Conservation (phyloP, 2,329 filamentous ascomycete species). For the Teratosphaeria viscida region DNA sequence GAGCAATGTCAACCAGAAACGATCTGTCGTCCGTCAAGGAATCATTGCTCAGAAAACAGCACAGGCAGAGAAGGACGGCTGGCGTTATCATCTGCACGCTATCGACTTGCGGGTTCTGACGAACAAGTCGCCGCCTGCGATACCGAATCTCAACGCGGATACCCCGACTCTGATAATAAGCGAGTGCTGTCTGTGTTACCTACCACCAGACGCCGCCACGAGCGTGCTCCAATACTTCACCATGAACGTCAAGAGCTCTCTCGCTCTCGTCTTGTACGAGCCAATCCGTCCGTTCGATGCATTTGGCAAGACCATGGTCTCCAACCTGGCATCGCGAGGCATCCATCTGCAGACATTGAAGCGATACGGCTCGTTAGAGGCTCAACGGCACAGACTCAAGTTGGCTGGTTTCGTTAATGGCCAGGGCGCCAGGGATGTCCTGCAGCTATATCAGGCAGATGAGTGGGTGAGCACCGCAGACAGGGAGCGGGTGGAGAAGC, state of each 20-base stretch:
- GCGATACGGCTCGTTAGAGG: constrained; percentile 54
- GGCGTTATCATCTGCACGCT: constrained; percentile 44
- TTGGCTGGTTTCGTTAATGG: constrained; percentile 54
- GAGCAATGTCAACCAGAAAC: constrained; percentile 40
- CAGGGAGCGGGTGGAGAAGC: constrained; percentile 63
- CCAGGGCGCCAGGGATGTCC: constrained; percentile 49
- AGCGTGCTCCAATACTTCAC: constrained; percentile 30
- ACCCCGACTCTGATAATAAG: constrained; percentile 79
- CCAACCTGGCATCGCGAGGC: constrained; percentile 70
- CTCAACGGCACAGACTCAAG: constrained; percentile 58
- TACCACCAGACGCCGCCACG: constrained; percentile 55
- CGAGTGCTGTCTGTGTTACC: constrained; percentile 91
- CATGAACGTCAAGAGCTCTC: constrained; percentile 29
- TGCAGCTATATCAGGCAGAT: constrained; percentile 56
- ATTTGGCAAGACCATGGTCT: constrained; percentile 86
- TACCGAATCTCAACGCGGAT: constrained; percentile 40
- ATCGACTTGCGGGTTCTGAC: constrained; percentile 59
- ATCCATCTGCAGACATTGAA: constrained; percentile 78
- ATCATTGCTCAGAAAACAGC: constrained; percentile 10
- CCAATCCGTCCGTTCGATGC: constrained; percentile 73
- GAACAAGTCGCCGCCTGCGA: constrained; percentile 13
- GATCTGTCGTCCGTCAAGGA: constrained; percentile 14
- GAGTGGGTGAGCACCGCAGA: constrained; percentile 61
- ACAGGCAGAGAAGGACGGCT: constrained; percentile 11
- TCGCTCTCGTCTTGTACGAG: constrained; percentile 72